Evolutionary conservation across 1,139 yeast genomes (phyloP), one percentile per base, ranked within the genome.

Genomic region (Saccharomycopsis hybrid): DNA sequence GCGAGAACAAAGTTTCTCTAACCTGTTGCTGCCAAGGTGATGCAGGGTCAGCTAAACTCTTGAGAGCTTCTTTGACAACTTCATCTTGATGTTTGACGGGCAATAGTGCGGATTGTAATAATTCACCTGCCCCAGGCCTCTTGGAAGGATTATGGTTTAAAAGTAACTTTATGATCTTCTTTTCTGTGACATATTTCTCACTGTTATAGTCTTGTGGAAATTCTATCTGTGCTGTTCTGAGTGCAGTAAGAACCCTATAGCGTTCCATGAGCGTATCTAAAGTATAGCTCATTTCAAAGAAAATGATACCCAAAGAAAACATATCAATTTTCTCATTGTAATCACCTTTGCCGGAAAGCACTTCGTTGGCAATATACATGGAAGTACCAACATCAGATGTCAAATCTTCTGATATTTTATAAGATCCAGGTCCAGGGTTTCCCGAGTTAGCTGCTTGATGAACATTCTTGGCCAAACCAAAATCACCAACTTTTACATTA

Each of bases 11-110:
- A 0, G 94, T 84, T 54, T 83, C 86, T 60, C 96, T 76, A 0
- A 92, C 96, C 64, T 88, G 95, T 56, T 82, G 87, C 58, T 90
- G 92, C 95, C 96, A 88, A 0, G 96, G 92, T 0, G 96, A 87
- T 0, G 94, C 82, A 0, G 96, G 94, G 61, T 88, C 92, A 0
- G 94, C 85, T 55, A 92, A 68, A 33, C 92, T 85, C 56, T 82
- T 80, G 55, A 94, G 69, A 0, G 96, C 96, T 60, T 89, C 96
- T 60, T 86, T 84, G 53, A 92, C 85, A 8, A 88, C 78, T 60
- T 85, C 88, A 61, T 92, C 97, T 59, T 90, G 94, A 56, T 87
- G 92, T 51, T 87, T 89, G 1, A 87, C 86, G 0, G 97, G 96
- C 36, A 92, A 69, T 65, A 83, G 71, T 0, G 96, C 96, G 54